Percentiles rank a stretch among this genome's conserved stretches.
Conservation (phyloP, 148 eudicot genomes). For the Rhododendron griersonianum region DNA sequence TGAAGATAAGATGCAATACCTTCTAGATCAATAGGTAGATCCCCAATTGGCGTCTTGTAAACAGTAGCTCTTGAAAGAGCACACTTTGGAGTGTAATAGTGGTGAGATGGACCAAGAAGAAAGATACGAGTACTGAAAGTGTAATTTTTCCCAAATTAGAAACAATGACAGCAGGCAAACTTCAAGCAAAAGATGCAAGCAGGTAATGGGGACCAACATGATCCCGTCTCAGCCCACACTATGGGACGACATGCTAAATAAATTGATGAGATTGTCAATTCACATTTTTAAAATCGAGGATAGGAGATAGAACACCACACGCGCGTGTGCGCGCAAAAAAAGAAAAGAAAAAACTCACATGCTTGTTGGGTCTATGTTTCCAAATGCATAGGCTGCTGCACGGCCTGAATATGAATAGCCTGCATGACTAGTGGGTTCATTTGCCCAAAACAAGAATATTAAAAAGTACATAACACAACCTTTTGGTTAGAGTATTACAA, state of each 20-base stretch:
- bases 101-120: constrained; percentile 96
- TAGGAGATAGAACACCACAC: background rate
- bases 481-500: background rate
- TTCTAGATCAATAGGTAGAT: constrained; percentile 64
- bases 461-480: background rate
- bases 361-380: constrained; percentile 77
- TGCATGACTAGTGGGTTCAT: constrained; percentile 72
- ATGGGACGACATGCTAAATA: too few species aligned
- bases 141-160: constrained; percentile 9
- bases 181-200: background rate
- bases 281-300: background rate
- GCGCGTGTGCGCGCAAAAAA: background rate
- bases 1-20: background rate
- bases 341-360: constrained; percentile 45
- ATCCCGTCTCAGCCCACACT: background rate
- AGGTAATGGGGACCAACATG: background rate
- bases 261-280: background rate
- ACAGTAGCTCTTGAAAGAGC: constrained; percentile 86
- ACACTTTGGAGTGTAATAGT: constrained; percentile 90
- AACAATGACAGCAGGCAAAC: background rate
- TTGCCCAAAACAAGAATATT: constrained; percentile 18
- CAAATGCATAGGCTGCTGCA: constrained; percentile 98
- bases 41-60: constrained; percentile 90
- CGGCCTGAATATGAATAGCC: constrained; percentile 99
- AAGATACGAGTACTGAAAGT: constrained; percentile 70